phyloP scores from a whole-genome alignment of 2,329 filamentous ascomycete genomes.

The Aspergillus texensis region DNA sequence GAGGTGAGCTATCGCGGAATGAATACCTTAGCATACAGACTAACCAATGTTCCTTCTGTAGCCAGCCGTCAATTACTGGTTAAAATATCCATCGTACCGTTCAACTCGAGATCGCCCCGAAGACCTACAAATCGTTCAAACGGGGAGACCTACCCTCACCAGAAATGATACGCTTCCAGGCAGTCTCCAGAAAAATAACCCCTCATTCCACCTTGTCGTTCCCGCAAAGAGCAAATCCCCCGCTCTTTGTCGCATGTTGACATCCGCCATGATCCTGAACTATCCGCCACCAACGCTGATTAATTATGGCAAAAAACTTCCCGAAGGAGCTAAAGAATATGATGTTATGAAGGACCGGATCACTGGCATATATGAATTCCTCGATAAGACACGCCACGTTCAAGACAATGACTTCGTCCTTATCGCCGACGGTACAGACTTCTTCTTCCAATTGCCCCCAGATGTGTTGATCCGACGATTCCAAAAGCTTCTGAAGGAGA shows the following conservation, averaged over 20 bases:
- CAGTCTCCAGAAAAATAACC: constrained; percentile 37
- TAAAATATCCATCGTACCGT: constrained; percentile 37
- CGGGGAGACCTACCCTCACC: constrained; percentile 19
- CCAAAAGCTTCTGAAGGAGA: constrained; percentile 55
- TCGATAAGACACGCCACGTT: constrained; percentile 51
- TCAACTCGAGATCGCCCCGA: constrained; percentile 34
- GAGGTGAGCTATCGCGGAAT: constrained; percentile 13
- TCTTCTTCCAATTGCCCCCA: constrained; percentile 67
- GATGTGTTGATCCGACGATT: constrained; percentile 66
- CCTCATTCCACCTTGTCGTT: constrained; percentile 59
- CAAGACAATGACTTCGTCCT: constrained; percentile 64
- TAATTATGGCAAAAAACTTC: constrained; percentile 42
- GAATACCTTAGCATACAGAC: background rate
- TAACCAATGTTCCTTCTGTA: constrained; percentile 15
- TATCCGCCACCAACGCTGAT: constrained; percentile 62
- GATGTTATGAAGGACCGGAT: constrained; percentile 51
- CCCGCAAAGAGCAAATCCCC: constrained; percentile 51
- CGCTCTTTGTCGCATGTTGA: constrained; percentile 59
- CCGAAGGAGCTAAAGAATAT: constrained; percentile 35
- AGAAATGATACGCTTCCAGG: constrained; percentile 34
- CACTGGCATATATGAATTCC: constrained; percentile 50
- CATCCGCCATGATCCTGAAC: constrained; percentile 61
- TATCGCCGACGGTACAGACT: constrained; percentile 65
- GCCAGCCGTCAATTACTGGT: constrained; percentile 33
- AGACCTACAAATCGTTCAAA: constrained; percentile 32